Base-by-base conservation (phyloP, 1,284 basidiomycete genomes). In the Cerrena zonata region DNA sequence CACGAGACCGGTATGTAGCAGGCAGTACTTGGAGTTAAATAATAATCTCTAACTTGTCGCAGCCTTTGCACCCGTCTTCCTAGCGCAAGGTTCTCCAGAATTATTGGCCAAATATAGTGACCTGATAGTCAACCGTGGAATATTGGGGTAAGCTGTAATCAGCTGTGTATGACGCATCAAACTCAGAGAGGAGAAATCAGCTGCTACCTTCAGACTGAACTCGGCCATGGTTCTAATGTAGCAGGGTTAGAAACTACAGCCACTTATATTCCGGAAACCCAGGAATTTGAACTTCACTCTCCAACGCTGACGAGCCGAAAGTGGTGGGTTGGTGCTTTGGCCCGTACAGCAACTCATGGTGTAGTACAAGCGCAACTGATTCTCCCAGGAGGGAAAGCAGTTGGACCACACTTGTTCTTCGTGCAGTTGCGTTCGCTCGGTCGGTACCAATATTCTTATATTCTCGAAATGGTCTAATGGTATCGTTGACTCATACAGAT, bases 261-360 rank as follows among this genome's bases (percentile, higher is more conserved):
- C 4, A 89, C 84, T 0, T 92, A 83, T 65, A 70, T 88, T 27
- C 77, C 79, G 0, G 74, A 76, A n/a, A 79, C 77, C 0, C 70
- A 79, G 52, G 81, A 87, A 59, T 91, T 91, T 56, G 80, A 87
- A 49, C 79, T 92, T 30, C 75, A 91, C 63, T 86, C 86, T 0
- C 89, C 89, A 0, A 85, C 84, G 0, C 61, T 89, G 42, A 89
- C 86, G 1, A 84, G 84, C 48, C 81, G 76, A 49, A 92, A 92
- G 63, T 92, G 89, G 89, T 92, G 89, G 89, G 78, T 87, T 53
- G 89, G 83, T 13, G 82, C 72, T 0, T 68, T 88, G 5, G 89
- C 84, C 1, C 80, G 82, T 65, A 84, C 84, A 0, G 79, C 86
- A 0, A 91, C 88, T 0, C 88, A 91, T 63, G 87, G 86, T 10